phyloP scores from a whole-genome alignment of 164 flowering plant genomes.

The Akebia trifoliata region DNA sequence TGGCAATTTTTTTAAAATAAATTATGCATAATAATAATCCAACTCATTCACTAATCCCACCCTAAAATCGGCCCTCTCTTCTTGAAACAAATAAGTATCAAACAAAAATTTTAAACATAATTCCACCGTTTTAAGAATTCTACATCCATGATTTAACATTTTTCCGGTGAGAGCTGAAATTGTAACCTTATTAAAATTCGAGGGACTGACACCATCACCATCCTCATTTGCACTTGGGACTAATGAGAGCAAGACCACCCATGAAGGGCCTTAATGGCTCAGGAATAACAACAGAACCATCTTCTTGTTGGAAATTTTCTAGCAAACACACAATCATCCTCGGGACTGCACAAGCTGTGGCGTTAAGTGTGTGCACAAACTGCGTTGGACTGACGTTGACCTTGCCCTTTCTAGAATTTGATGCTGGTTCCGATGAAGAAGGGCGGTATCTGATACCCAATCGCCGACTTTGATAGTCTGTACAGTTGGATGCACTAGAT shows the following conservation, averaged over 20 bases:
- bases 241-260: slow-evolving; percentile 68
- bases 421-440: slow-evolving; percentile 31
- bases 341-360: slow-evolving; percentile 95
- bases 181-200: not conserved
- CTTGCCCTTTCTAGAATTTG: slow-evolving; percentile 53
- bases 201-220: not conserved
- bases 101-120: no score
- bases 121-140: no score
- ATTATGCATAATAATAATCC: no score
- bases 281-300: slow-evolving; percentile 79
- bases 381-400: slow-evolving; percentile 49
- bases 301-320: slow-evolving; percentile 91
- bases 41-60: no score
- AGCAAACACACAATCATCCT: slow-evolving; percentile 85
- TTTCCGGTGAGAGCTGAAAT: not conserved
- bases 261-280: slow-evolving; percentile 77
- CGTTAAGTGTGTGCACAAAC: slow-evolving; percentile 91
- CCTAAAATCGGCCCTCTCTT: no score
- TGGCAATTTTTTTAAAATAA: no score
- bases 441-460: slow-evolving; percentile 81
- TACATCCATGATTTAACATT: no score
- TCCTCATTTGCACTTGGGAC: slow-evolving; percentile 33
- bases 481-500: slow-evolving; percentile 96
- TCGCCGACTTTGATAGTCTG: slow-evolving; percentile 95
- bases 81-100: no score